Evolutionary conservation across 1,139 yeast species (phyloP), one percentile per base, ranked within the genome.

Genomic region (Hemisphaericaspora xylanilytica): DNA sequence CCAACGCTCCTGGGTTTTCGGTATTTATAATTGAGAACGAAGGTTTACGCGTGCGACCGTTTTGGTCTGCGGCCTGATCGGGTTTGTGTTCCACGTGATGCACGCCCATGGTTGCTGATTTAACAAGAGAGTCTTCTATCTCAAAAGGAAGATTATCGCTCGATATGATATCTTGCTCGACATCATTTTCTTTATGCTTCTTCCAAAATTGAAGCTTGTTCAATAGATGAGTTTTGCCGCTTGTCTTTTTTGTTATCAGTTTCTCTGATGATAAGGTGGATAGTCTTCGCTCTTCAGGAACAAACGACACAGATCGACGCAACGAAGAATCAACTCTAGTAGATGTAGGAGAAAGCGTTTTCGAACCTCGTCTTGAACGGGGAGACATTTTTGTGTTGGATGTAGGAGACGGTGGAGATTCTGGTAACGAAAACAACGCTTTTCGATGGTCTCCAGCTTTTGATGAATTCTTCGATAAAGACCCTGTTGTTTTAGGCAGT

Each of bases 171-270:
- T 45, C 46, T 12, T 40, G 46, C 5, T 34, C 35, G 13, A 29
- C 15, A 20, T 29, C 24, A 15, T 41, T 44, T 10, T 42, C 50
- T 36, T 53, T 51, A 34, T 43, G 49, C 33, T 54, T 59, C 39
- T 66, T 71, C 77, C 77, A 71, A 51, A 71, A 71, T 50, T 65
- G 73, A 16, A 71, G 56, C 43, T 59, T 67, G 37, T 58, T 60
- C 20, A 69, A 48, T 15, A 71, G 46, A 36, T 58, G 62, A 4
- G 20, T 7, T 27, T 33, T 12, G 40, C 45, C 40, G 49, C 51
- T 46, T 47, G 53, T 39, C 45, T 48, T 41, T 39, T 46, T 32
- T 14, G 40, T 18, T 32, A 52, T 34, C 34, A 47, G 39, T 38
- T 40, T 35, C 37, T 43, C 17, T 3, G 50, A 40, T 5, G 56